Percentiles rank a stretch among this genome's conserved stretches.
Conservation (phyloP, 805 yeast genomes). For the Yamadazyma scolyti region DNA sequence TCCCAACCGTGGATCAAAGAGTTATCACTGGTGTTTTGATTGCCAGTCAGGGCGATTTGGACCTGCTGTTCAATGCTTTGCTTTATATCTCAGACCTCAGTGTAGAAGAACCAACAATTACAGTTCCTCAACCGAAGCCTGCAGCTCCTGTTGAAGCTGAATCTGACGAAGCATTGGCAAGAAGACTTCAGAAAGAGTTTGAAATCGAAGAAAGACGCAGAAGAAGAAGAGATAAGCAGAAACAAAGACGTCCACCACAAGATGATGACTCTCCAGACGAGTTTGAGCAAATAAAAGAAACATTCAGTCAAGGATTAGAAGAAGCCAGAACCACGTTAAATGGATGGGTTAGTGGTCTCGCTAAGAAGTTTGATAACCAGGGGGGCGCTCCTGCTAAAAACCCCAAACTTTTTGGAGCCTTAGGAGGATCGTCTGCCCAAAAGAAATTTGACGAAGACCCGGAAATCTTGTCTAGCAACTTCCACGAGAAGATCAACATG, state of each 20-base stretch:
- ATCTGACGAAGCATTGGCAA: conserved; percentile 76
- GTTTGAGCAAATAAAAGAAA: conserved; percentile 63
- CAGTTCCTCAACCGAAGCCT: conserved; percentile 14
- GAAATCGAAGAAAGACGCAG: conserved; percentile 38
- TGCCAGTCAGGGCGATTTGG: conserved; percentile 78
- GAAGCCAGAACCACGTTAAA: conserved; percentile 76
- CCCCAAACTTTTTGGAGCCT: conserved; percentile 42
- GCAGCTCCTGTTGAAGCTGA: conserved; percentile 3
- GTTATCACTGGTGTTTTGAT: conserved; percentile 75
- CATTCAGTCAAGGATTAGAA: conserved; percentile 69
- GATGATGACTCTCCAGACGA: conserved; percentile 43
- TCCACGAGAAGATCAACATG: conserved; percentile 45
- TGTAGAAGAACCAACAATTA: conserved; percentile 49
- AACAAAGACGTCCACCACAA: conserved; percentile 10
- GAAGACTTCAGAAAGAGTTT: conserved; percentile 69
- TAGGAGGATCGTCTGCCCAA: conserved; percentile 36
- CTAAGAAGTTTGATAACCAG: conserved; percentile 43
- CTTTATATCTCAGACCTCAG: conserved; percentile 74
- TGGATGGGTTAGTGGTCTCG: conserved; percentile 71
- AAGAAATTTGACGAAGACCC: conserved; percentile 51
- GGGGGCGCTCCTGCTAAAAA: conserved; percentile 13
- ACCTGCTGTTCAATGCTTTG: conserved; percentile 86
- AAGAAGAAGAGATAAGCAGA: conserved; percentile 19
- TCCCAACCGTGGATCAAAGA: conserved; percentile 72
- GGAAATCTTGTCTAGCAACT: conserved; percentile 47